Base-by-base conservation (phyloP, 306 rosid species). In the Acmispon strigosus region DNA sequence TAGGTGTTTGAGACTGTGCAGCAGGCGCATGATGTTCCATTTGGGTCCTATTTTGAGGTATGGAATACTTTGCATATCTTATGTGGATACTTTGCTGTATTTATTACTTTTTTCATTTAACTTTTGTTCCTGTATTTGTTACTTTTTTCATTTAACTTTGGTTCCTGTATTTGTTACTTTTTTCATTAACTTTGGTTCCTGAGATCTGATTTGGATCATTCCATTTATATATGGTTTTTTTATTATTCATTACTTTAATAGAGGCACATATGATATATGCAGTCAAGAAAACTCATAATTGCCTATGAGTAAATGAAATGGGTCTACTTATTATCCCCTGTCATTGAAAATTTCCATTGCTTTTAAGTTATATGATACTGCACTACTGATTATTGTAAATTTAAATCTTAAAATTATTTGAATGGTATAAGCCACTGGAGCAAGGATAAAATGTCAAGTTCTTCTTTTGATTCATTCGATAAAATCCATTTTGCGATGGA, bases 11-110 rank as follows among this genome's bases (percentile, higher is more conserved):
- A 94, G 81, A 90, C 94, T 10, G 97, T 94, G 60, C 98, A 90
- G 75, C 94, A 90, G 62, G 98, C 98, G n/a, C 98, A 89, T 74
- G 98, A 94, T 82, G 98, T 94, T 72, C 98, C 98, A 57, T 90
- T 90, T 74, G 98, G 97, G 66, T 86, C 97, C 24, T 84, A 81
- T 78, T 94, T 94, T 76, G 98, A 94, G 98, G 98, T 94, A 80
- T 45, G 65, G 4, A 43, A 57, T 76, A 45, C 60, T 53, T 74
- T 24, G 16, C 18, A 55, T 55, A 58, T 78, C 71, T 53, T 36
- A 11, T 47, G 4, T 76, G 70, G 10, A 44, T 11, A 22, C 24
- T 43, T 68, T 15, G 43, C 41, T 32, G 58, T 37, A 8, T n/a
- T 52, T 68, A 27, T 16, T 75, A 57, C 29, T 41, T 65, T 75